phyloP scores from a whole-genome alignment of 2,329 filamentous ascomycete genomes.

The Colletotrichum theobromicola region DNA sequence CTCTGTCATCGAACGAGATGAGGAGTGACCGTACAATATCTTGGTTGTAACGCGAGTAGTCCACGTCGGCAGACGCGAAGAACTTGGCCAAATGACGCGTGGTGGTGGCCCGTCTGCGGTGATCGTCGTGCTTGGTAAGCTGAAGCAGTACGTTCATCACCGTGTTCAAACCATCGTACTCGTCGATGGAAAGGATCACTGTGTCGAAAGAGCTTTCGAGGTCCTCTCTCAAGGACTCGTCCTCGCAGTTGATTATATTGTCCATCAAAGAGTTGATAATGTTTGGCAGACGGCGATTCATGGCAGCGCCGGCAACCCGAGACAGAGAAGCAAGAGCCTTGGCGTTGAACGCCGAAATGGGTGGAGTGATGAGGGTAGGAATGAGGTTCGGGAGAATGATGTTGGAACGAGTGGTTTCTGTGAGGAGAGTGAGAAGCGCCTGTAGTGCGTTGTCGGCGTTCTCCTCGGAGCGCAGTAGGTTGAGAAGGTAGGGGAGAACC shows the following conservation, averaged over 20 bases:
- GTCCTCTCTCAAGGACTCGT: conserved; percentile 75
- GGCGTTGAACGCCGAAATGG: conserved; percentile 94
- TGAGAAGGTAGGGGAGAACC: conserved; percentile 90
- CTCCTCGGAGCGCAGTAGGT: conserved; percentile 82
- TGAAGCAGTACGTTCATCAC: conserved; percentile 92
- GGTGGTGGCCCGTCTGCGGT: conserved; percentile 79
- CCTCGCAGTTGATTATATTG: conserved; percentile 79
- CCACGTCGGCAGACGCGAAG: conserved; percentile 79
- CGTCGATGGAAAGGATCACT: conserved; percentile 90
- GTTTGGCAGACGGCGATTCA: conserved; percentile 87
- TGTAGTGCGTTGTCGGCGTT: conserved; percentile 92
- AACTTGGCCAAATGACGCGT: conserved; percentile 84
- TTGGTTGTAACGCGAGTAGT: conserved; percentile 95
- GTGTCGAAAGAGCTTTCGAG: conserved; percentile 85
- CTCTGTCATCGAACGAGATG: conserved; percentile 89
- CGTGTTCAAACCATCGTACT: conserved; percentile 93
- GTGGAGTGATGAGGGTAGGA: conserved; percentile 86
- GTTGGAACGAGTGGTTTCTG: conserved; percentile 91
- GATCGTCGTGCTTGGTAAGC: conserved; percentile 91
- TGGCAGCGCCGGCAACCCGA: conserved; percentile 86
- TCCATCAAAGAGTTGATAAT: conserved; percentile 96
- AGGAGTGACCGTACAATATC: conserved; percentile 91
- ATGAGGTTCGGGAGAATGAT: conserved; percentile 97
- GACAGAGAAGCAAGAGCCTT: conserved; percentile 91
- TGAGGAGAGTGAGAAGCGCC: conserved; percentile 91